Base-by-base conservation (phyloP, 345 rosid genomes). In the Populus alba region DNA sequence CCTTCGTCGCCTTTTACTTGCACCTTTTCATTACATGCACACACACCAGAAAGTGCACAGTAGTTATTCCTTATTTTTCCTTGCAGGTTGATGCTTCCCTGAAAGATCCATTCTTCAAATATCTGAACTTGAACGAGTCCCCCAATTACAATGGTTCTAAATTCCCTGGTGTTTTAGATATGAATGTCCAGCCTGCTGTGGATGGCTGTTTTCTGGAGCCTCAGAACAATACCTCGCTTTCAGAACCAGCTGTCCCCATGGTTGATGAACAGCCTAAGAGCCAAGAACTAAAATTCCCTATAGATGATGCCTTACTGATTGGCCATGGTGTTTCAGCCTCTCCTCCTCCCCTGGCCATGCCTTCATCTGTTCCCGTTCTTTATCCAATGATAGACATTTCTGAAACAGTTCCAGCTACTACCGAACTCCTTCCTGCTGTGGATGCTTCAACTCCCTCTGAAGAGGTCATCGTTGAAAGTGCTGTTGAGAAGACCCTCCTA, bases 111-210 rank as follows among this genome's bases (percentile, higher is more conserved):
- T 37, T 37, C 72, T 29, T 77, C 49, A 79, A 78, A 74, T 94
- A 88, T 33, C 76, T 92, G 79, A 90, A 93, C 89, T 75, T 93
- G 88, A 93, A 93, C 84, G 83, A 85, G 80, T 88, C 93, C 29
- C 90, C 91, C 49, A 87, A 81, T 20, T 83, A 72, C 74, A 43
- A 23, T 27, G 74, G 55, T 51, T 65, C 86, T 27, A 88, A 82
- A 22, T 66, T 8, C 63, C 73, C 80, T 27, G 71, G 80, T 45
- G 62, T 79, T 29, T 45, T 81, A 33, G 91, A 83, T 81, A 74
- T 81, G 84, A 84, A 80, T 79, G 83, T 41, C 68, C 84, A 75
- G 55, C 87, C 86, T 65, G 77, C 20, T 76, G 72, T 59, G 37
- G 89, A 81, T 75, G 84, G 66, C 35, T 71, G 77, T 29, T 62